A percentile compares a stretch with the other conserved stretches of the same genome.
phyloP scores from a whole-genome alignment of 2,329 filamentous ascomycete species.

The Sarocladium brachiariae region DNA sequence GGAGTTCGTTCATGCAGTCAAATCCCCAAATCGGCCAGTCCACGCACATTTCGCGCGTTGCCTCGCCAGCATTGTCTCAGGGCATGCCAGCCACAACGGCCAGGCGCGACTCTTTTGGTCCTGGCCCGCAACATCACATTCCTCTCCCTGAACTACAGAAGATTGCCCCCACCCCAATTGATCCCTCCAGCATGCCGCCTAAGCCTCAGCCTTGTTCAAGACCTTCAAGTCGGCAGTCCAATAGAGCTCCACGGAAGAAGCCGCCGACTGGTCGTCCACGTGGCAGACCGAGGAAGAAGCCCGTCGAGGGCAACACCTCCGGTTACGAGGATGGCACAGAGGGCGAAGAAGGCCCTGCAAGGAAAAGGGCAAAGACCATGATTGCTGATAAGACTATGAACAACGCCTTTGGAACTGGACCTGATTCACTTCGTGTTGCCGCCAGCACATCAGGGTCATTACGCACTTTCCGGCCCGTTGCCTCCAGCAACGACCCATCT shows the following conservation, averaged over 20 bases:
- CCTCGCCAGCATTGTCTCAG: slow-evolving; percentile 31
- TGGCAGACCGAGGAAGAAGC: slow-evolving; percentile 49
- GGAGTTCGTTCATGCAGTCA: slow-evolving; percentile 69
- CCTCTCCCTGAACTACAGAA: slow-evolving; percentile 24
- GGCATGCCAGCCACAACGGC: slow-evolving; percentile 16
- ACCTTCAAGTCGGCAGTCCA: slow-evolving; percentile 54
- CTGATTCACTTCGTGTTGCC: slow-evolving; percentile 79
- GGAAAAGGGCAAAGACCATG: slow-evolving; percentile 74
- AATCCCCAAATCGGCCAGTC: slow-evolving; percentile 49
- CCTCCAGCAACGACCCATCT: slow-evolving; percentile 38
- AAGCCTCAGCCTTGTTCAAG: slow-evolving; percentile 36
- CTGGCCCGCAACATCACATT: slow-evolving; percentile 13
- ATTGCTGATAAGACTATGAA: slow-evolving; percentile 66
- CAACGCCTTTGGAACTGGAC: slow-evolving; percentile 62
- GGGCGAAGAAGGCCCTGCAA: slow-evolving; percentile 45
- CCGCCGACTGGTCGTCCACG: slow-evolving; percentile 47
- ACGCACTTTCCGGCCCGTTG: slow-evolving; percentile 72
- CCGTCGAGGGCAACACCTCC: slow-evolving; percentile 60
- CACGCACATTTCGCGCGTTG: slow-evolving; percentile 26
- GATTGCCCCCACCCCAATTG: slow-evolving; percentile 27
- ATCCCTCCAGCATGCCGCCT: slow-evolving; percentile 14
- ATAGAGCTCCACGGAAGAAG: slow-evolving; percentile 29
- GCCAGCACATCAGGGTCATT: slow-evolving; percentile 87
- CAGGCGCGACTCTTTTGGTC: slow-evolving; percentile 22
- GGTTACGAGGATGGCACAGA: slow-evolving; percentile 63